Evolutionary conservation across 2,329 filamentous ascomycete species (phyloP).

Genomic region (Ophidiomyces ophidiicola): DNA sequence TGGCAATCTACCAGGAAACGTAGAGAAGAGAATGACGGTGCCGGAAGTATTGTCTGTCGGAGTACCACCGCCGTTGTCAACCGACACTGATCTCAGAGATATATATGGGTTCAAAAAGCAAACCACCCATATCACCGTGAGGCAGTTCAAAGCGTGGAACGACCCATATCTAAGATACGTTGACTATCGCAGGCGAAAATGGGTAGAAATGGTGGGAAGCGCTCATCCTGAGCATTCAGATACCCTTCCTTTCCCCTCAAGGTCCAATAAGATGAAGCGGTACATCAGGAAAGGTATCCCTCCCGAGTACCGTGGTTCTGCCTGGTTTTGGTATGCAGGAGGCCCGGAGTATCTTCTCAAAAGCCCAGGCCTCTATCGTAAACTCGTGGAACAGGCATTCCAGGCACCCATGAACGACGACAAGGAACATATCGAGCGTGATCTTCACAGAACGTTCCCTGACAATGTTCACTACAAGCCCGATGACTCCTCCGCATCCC

Average conservation of each 20-base stretch:
- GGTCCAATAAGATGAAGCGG: constrained; percentile 70
- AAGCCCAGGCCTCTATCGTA: constrained; percentile 63
- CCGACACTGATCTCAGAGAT: constrained; percentile 45
- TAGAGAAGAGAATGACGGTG: constrained; percentile 1
- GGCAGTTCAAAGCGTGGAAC: constrained; percentile 76
- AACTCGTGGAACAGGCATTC: constrained; percentile 55
- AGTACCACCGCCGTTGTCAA: constrained; percentile 28
- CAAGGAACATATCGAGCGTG: constrained; percentile 81
- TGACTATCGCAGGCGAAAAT: constrained; percentile 64
- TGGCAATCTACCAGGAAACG: background rate
- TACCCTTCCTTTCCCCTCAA: constrained; percentile 66
- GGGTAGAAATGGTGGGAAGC: constrained; percentile 65
- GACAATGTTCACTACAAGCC: constrained; percentile 88
- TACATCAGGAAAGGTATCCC: constrained; percentile 90
- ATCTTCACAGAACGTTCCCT: constrained; percentile 85
- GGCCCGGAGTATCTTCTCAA: constrained; percentile 67
- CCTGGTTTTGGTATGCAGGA: constrained; percentile 94
- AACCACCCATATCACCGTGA: constrained; percentile 61
- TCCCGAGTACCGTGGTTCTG: constrained; percentile 83
- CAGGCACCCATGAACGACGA: constrained; percentile 57
- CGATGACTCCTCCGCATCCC: constrained; percentile 28
- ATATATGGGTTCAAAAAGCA: constrained; percentile 87
- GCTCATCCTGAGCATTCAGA: constrained; percentile 58
- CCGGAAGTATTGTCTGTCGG: constrained; percentile 24
- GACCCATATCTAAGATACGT: constrained; percentile 62